These are phyloP conservation scores for Diospyros kaki DNA, from an alignment of 148 eudicot genomes.

Conservation along the genomic window DNA sequence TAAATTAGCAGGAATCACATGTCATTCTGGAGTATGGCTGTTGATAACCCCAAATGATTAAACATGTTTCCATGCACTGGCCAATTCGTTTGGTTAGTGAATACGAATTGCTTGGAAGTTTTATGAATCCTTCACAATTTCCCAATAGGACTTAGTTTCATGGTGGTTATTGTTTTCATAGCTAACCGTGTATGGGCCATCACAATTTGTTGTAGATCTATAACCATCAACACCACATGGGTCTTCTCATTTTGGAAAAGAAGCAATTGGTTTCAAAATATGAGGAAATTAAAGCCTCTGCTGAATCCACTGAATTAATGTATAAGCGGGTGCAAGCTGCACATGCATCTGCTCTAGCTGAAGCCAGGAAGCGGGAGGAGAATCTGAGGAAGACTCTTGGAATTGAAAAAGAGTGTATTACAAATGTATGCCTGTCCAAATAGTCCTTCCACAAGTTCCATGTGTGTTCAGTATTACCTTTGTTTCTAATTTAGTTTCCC, in stretches of 20 bases:
- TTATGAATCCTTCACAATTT: neutral
- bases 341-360: slow-evolving; percentile 56
- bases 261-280: slow-evolving; percentile 81
- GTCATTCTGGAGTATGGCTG: neutral
- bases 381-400: slow-evolving; percentile 79
- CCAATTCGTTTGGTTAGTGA: neutral
- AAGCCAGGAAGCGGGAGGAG: slow-evolving; percentile 76
- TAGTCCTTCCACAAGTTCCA: neutral
- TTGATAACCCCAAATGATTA: neutral
- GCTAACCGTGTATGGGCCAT: slow-evolving; percentile 6
- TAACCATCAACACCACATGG: slow-evolving; percentile 84
- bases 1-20: neutral
- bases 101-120: neutral
- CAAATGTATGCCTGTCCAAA: slow-evolving; percentile 52
- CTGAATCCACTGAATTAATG: slow-evolving; percentile 54
- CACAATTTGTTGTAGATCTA: slow-evolving; percentile 40
- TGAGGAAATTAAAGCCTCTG: slow-evolving; percentile 53
- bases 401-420: slow-evolving; percentile 84
- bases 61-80: neutral
- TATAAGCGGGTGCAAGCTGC: slow-evolving; percentile 57
- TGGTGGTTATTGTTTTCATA: neutral
- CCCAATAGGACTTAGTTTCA: slow-evolving; percentile 1
- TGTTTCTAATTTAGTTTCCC: slow-evolving; percentile 7
- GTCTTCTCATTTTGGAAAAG: slow-evolving; percentile 74
- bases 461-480: neutral